These are phyloP conservation scores for Paracamarosporium sp. DNA, from an alignment of 2,329 filamentous ascomycete species.

Conservation along the genomic window DNA sequence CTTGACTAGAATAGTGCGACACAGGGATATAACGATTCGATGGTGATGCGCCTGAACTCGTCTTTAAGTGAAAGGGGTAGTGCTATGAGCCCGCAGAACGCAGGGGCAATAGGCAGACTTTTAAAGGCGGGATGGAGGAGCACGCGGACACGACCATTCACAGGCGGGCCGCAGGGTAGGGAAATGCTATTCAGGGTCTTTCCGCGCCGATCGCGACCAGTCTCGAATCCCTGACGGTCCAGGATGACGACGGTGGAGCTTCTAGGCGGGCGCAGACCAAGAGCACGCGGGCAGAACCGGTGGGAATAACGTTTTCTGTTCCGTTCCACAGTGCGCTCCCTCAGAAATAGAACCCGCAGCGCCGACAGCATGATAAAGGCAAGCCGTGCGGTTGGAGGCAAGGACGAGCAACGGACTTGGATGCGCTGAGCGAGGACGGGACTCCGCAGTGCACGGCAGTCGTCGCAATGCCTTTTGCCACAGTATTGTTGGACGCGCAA, in stretches of 20 bases:
- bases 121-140: conserved; percentile 20
- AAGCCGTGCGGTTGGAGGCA: not conserved
- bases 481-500: conserved; percentile 6
- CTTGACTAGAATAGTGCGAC: conserved; percentile 10
- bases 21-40: not conserved
- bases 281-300: conserved; percentile 14
- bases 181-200: conserved; percentile 18
- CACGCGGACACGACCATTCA: conserved; percentile 21
- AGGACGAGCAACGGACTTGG: conserved; percentile 2
- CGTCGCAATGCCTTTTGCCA: conserved; percentile 21
- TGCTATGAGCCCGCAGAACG: conserved; percentile 5
- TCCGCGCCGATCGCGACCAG: conserved; percentile 22
- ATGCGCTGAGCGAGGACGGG: not conserved
- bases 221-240: conserved; percentile 20
- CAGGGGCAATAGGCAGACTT: conserved; percentile 26
- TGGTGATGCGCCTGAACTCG: conserved; percentile 10
- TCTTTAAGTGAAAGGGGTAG: conserved; percentile 3
- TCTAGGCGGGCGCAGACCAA: conserved; percentile 23
- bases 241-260: conserved; percentile 21
- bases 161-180: conserved; percentile 14
- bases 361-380: not conserved
- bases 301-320: conserved; percentile 2
- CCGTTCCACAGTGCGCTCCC: not conserved
- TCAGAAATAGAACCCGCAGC: conserved; percentile 8
- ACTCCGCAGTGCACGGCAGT: conserved; percentile 1